Base-by-base conservation (phyloP, 305 asterid species). In the Solanum hybrid region DNA sequence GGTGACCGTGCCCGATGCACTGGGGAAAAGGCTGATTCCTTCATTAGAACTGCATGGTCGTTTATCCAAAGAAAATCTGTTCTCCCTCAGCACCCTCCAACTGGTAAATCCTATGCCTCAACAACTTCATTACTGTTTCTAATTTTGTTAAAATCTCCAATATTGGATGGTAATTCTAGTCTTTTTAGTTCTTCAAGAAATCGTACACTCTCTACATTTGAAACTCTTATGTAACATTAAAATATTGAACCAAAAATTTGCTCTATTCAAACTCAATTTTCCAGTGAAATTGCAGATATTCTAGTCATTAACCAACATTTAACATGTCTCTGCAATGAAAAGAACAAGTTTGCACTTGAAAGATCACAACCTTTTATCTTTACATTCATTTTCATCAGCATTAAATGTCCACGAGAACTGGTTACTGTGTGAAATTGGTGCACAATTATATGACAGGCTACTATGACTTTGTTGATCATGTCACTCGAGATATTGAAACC, bases 1-100 rank as follows among this genome's bases (percentile, higher is more conserved):
- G 99, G 99, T 79, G 97, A 96, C 84, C 97, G 98, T 90, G 99
- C 99, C 39, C 94, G 95, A 83, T 61, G 86, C 90, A 92, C 95
- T 35, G 99, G 98, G 90, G 90, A 92, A 91, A 95, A 92, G 91
- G 98, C 98, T 61, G 94, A 96, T 92, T 92, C 93, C 76, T 36
- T 94, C 84, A 93, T 97, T 5, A 94, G 91, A 90, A 90, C 86
- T 57, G 98, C 99, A 12, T 96, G 98, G 98, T 92, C 91, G 11
- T 93, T 94, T 92, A 93, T 96, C 92, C 89, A 89, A 69, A 91
- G 95, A 90, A 94, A 95, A 87, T 93, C 96, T 90, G 98, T 94
- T 89, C 98, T 96, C 86, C 97, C 98, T 37, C 94, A n/a, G 84
- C 92, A 92, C 84, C 98, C 98, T 42, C 98, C 97, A 82, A 90